Evolutionary conservation across 2,329 filamentous ascomycete genomes (phyloP).

Genomic region (Juglanconis sp.): DNA sequence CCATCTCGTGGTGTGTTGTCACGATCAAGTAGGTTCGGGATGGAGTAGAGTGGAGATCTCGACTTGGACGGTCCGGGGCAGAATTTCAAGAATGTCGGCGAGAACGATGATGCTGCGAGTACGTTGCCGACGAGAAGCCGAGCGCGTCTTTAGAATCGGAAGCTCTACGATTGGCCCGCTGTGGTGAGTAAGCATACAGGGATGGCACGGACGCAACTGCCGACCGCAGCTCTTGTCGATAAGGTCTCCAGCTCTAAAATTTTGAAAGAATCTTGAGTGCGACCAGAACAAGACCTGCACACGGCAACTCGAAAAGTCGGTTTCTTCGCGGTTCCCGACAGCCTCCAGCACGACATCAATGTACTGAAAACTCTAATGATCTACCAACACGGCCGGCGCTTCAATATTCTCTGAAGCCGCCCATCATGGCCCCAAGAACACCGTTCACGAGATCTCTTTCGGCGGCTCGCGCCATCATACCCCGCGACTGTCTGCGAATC

Average conservation of each 20-base stretch:
- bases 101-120: background rate
- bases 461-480: slow-evolving; percentile 11
- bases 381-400: background rate
- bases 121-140: slow-evolving; percentile 37
- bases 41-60: background rate
- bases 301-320: no score
- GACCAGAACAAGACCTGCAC: background rate
- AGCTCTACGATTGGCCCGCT: slow-evolving; percentile 14
- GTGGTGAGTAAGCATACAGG: background rate
- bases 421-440: slow-evolving; percentile 27
- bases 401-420: background rate
- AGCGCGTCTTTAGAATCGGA: slow-evolving; percentile 44
- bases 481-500: slow-evolving; percentile 1
- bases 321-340: no score
- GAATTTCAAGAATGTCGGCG: background rate
- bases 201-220: slow-evolving; percentile 4
- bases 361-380: background rate
- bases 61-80: background rate
- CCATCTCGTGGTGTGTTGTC: slow-evolving; percentile 40
- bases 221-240: slow-evolving; percentile 11
- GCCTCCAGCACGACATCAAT: background rate
- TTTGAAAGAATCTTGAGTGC: background rate
- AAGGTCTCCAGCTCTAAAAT: background rate
- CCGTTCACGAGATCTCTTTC: slow-evolving; percentile 22
- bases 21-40: slow-evolving; percentile 21